phyloP scores from a whole-genome alignment of 1,139 yeast genomes.

The Yarrowia galli region DNA sequence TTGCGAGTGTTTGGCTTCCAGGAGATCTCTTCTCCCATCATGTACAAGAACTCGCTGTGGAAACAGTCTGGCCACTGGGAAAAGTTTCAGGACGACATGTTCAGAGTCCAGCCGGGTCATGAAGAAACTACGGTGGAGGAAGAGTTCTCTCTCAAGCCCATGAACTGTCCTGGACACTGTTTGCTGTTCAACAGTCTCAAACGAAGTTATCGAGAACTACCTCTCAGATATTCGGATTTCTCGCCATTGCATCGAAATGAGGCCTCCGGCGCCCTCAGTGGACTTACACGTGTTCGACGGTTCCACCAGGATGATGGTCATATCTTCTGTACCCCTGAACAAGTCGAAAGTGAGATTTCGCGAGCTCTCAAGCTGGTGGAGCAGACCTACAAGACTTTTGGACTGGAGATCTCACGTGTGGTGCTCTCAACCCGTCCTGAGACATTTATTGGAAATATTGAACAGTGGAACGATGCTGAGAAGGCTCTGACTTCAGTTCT shows the following conservation, averaged over 20 bases:
- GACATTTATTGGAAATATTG: constrained; percentile 79
- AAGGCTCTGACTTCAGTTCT: constrained; percentile 69
- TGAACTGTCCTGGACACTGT: constrained; percentile 99
- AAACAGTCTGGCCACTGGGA: constrained; percentile 96
- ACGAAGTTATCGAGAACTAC: constrained; percentile 87
- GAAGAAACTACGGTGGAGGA: constrained; percentile 54
- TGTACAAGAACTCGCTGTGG: constrained; percentile 86
- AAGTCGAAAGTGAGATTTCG: constrained; percentile 78
- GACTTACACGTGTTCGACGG: constrained; percentile 91
- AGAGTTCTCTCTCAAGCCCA: constrained; percentile 87
- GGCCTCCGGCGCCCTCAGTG: constrained; percentile 92
- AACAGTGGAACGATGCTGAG: constrained; percentile 90
- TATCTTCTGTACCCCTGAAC: constrained; percentile 86
- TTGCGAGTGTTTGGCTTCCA: constrained; percentile 85
- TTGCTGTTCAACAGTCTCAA: constrained; percentile 81
- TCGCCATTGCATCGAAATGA: constrained; percentile 96
- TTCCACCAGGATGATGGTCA: constrained; percentile 99
- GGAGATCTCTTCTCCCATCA: constrained; percentile 92
- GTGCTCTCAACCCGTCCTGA: constrained; percentile 90
- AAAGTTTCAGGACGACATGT: constrained; percentile 94
- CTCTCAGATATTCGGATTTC: constrained; percentile 88
- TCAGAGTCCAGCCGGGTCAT: constrained; percentile 58
- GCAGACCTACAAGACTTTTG: constrained; percentile 80
- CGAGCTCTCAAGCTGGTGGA: constrained; percentile 78
- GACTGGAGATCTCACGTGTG: constrained; percentile 71